phyloP scores from a whole-genome alignment of 805 yeast species.

The Candida patagonica region DNA sequence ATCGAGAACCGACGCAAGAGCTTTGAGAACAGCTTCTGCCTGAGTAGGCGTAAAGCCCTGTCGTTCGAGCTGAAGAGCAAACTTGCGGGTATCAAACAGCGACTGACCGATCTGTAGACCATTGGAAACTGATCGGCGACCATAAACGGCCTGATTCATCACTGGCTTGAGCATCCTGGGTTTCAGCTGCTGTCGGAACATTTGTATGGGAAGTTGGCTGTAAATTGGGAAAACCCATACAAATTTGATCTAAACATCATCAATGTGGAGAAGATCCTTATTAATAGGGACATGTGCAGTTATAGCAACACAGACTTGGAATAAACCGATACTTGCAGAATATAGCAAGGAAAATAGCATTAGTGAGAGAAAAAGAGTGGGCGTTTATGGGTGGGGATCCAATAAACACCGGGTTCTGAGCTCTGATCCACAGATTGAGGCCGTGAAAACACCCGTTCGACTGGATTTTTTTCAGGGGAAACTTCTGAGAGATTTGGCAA shows the following conservation, averaged over 20 bases:
- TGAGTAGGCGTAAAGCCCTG: constrained; percentile 71
- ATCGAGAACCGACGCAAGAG: constrained; percentile 64
- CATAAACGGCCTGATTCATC: too few relatives aligned
- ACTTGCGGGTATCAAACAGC: constrained; percentile 68
- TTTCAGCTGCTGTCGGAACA: too few relatives aligned
- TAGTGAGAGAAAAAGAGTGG: constrained; percentile 32
- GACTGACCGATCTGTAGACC: constrained; percentile 13
- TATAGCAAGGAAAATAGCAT: neutral
- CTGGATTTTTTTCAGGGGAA: constrained; percentile 55
- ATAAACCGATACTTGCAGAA: too few relatives aligned
- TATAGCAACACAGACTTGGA: too few relatives aligned
- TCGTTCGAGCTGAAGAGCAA: constrained; percentile 54
- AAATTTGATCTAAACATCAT: too few relatives aligned
- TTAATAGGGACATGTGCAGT: too few relatives aligned
- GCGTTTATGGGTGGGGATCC: constrained; percentile 58
- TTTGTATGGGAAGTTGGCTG: too few relatives aligned
- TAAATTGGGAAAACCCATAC: too few relatives aligned
- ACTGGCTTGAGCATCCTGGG: too few relatives aligned
- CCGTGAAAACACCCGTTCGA: constrained; percentile 47
- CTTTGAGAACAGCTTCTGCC: constrained; percentile 66
- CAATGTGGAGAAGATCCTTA: too few relatives aligned
- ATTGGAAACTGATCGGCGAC: too few relatives aligned
- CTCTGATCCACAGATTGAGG: constrained; percentile 6
- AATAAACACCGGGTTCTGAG: constrained; percentile 34
- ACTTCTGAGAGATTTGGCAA: constrained; percentile 45